Percentiles rank a stretch among this genome's conserved stretches.
Evolutionary conservation across 305 asterid species (phyloP).

Genomic region (Nicotiana rustica): DNA sequence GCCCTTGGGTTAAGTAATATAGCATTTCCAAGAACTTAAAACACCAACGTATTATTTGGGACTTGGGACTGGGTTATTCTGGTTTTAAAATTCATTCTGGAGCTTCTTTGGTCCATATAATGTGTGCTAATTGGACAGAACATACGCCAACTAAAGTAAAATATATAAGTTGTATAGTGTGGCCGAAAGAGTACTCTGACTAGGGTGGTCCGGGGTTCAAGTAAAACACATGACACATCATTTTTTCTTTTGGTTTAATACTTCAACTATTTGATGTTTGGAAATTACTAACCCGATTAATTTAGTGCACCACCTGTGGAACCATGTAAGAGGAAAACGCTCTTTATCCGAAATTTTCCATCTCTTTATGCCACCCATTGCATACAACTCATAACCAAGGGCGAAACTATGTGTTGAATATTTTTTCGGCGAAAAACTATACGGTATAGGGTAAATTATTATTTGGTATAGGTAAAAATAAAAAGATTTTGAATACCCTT

Average conservation of each 20-base stretch:
- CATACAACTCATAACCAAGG: background rate
- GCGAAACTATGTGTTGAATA: no score
- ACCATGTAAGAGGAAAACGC: background rate
- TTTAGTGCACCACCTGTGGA: no score
- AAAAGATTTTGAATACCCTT: no score
- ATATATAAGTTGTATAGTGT: background rate
- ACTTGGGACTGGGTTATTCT: background rate
- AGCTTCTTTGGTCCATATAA: background rate
- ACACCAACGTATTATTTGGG: background rate
- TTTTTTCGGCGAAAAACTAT: no score
- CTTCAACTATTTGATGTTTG: background rate
- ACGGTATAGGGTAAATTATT: no score
- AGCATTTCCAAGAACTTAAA: background rate
- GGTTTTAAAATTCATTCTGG: background rate
- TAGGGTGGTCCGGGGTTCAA: no score
- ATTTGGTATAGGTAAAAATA: no score
- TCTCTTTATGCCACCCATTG: no score
- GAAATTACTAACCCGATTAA: no score
- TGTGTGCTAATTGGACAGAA: background rate
- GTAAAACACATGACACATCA: no score
- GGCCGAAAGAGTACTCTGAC: no score
- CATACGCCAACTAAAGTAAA: background rate
- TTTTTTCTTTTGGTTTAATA: no score
- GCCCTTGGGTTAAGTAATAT: background rate
- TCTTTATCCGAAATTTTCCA: background rate